Base-by-base conservation (phyloP, 768 basidiomycete genomes). In the Pleurotus djamor region DNA sequence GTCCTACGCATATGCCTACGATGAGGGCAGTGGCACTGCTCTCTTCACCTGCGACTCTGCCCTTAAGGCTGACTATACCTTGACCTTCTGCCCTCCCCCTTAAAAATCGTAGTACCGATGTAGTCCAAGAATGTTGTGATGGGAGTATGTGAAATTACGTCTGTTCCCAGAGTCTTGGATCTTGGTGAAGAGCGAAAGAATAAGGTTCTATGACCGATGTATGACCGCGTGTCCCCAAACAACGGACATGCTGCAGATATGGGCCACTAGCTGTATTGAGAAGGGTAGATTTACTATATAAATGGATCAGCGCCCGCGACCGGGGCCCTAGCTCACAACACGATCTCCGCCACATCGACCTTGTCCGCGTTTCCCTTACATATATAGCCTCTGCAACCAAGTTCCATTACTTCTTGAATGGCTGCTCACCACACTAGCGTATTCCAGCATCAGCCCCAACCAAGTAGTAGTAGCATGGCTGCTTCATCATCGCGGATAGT, bases 1-100 rank as follows among this genome's bases (percentile, higher is more conserved):
- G 48, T 60, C 76, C 0, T 79, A 79, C 54, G 78, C 69, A 0
- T 81, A 79, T 57, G 78, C 80, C 1, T 81, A 69, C 60, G 80
- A 82, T 64, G 79, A 81, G 66, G 62, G 64, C 28, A 73, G 70
- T 60, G 77, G 75, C 0, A 79, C 79, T 5, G 81, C 82, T 2
- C 69, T 82, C 33, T 81, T 73, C 72, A 77, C 73, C 0, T 82
- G 82, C 67, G 49, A 60, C 21, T 66, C 72, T 14, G 41, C 34
- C 17, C 28, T 51, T 44, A 51, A 60, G 5, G 68, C 74, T 1
- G 70, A 72, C 52, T 79, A 74, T 58, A 75, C 74, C 9, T 45
- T 75, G n/a, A 73, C 73, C 32, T 74, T 74, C 67, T 75, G 74
- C 64, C 72, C 72, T 50, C 68, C 52, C 64, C 33, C 28, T 12